Evolutionary conservation across 805 yeast species (phyloP).

Genomic region (Kodamaea kakaduensis): DNA sequence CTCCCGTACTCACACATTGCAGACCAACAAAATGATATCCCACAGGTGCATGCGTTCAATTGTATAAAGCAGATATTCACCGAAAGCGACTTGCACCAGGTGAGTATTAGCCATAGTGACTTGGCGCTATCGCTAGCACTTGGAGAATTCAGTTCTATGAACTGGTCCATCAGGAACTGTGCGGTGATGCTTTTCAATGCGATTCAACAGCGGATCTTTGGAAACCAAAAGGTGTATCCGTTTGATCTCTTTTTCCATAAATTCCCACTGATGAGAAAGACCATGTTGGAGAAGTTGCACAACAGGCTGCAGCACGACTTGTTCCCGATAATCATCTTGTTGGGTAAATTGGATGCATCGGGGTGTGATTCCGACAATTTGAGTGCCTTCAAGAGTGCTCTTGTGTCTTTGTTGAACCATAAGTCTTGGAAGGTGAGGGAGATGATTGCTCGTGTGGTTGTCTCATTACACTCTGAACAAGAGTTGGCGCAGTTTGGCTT

Average conservation of each 20-base stretch:
- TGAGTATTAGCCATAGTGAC: slow-evolving; percentile 50
- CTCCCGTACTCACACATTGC: slow-evolving; percentile 44
- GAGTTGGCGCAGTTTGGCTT: slow-evolving; percentile 18
- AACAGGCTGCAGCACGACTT: slow-evolving; percentile 49
- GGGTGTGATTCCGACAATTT: slow-evolving; percentile 44
- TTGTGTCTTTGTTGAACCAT: slow-evolving; percentile 41
- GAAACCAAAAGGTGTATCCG: slow-evolving; percentile 47
- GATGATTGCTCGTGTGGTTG: slow-evolving; percentile 71
- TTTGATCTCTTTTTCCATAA: slow-evolving; percentile 70
- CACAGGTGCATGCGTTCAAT: slow-evolving; percentile 93
- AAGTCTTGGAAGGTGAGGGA: slow-evolving; percentile 82
- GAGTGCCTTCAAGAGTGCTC: slow-evolving; percentile 43
- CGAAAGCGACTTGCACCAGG: slow-evolving; percentile 61
- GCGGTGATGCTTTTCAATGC: slow-evolving; percentile 91
- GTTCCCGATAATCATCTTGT: slow-evolving; percentile 70
- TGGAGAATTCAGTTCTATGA: slow-evolving; percentile 54
- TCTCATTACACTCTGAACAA: slow-evolving; percentile 37
- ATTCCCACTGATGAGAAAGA: slow-evolving; percentile 48
- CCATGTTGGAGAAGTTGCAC: slow-evolving; percentile 35
- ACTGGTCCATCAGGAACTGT: slow-evolving; percentile 89
- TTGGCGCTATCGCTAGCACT: slow-evolving; percentile 60
- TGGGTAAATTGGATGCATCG: slow-evolving; percentile 57
- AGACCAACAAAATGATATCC: slow-evolving; percentile 62
- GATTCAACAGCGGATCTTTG: slow-evolving; percentile 75
- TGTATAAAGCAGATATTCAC: slow-evolving; percentile 71